Conservation (phyloP, 1,139 yeast species). For the Yamadazyma aaseri region DNA sequence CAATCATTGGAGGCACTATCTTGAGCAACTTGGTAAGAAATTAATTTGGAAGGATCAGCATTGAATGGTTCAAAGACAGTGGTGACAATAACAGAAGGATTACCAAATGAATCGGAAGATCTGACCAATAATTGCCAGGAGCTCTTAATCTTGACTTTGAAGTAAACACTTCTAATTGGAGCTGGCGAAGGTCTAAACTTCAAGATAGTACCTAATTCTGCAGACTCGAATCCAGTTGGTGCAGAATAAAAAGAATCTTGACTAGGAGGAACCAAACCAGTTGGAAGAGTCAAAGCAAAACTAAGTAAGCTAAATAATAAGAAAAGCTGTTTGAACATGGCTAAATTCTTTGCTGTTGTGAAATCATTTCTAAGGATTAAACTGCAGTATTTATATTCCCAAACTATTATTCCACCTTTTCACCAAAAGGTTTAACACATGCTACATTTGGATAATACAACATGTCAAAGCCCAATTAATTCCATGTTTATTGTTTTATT, state of each 20-base stretch:
- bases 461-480: no score
- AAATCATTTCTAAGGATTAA: no score
- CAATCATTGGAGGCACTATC: constrained; percentile 30
- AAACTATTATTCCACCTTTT: no score
- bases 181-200: constrained; percentile 23
- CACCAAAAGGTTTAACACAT: no score
- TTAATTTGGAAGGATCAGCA: constrained; percentile 26
- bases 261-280: constrained; percentile 13
- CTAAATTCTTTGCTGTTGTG: no score
- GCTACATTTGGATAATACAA: no score
- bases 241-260: constrained; percentile 30
- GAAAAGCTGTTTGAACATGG: neutral
- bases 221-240: constrained; percentile 24
- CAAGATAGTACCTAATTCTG: constrained; percentile 26
- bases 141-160: constrained; percentile 18
- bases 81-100: constrained; percentile 30
- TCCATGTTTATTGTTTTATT: no score
- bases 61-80: constrained; percentile 33
- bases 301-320: no score
- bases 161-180: constrained; percentile 15
- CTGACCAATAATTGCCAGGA: constrained; percentile 35
- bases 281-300: neutral
- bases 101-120: constrained; percentile 32
- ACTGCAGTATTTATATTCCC: no score
- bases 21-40: constrained; percentile 35